These are phyloP conservation scores for Acacia concinna DNA, from an alignment of 331 rosid genomes.

Conservation along the genomic window DNA sequence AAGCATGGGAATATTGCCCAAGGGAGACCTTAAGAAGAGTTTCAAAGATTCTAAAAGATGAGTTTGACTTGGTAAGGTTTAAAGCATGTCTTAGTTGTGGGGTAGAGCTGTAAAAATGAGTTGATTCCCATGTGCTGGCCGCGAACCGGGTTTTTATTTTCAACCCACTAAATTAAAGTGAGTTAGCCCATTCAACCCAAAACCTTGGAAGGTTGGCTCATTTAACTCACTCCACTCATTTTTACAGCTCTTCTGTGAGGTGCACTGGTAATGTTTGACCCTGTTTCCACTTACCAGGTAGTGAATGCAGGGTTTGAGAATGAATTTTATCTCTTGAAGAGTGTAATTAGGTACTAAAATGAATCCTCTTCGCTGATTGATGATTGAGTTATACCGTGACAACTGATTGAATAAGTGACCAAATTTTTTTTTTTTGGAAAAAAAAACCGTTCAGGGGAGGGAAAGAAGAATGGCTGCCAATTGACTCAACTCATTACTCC, in stretches of 20 bases:
- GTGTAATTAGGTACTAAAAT: conserved; percentile 56
- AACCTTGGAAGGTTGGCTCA: not conserved
- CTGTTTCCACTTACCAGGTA: conserved; percentile 49
- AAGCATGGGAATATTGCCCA: conserved; percentile 92
- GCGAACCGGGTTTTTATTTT: not conserved
- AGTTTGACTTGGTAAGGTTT: conserved; percentile 76
- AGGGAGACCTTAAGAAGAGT: conserved; percentile 77
- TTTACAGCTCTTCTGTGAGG: not conserved
- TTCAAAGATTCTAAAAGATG: conserved; percentile 74
- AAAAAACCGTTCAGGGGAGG: conserved; percentile 58
- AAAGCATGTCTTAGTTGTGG: conserved; percentile 10
- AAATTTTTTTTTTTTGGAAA: not conserved
- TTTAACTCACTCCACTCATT: not conserved
- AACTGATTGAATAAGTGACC: conserved; percentile 17
- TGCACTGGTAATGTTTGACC: conserved; percentile 15
- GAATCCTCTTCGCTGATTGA: conserved; percentile 21
- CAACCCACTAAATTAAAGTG: not conserved
- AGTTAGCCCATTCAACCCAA: not conserved
- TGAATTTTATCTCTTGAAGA: conserved; percentile 80
- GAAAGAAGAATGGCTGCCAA: conserved; percentile 79
- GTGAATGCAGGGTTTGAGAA: conserved; percentile 92
- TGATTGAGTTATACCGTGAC: conserved; percentile 1
- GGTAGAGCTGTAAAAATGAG: not conserved
- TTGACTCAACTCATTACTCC: conserved; percentile 70
- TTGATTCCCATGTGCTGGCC: not conserved